phyloP scores from a whole-genome alignment of 257 asterid genomes.

The Nicotiana tomentosiformis region DNA sequence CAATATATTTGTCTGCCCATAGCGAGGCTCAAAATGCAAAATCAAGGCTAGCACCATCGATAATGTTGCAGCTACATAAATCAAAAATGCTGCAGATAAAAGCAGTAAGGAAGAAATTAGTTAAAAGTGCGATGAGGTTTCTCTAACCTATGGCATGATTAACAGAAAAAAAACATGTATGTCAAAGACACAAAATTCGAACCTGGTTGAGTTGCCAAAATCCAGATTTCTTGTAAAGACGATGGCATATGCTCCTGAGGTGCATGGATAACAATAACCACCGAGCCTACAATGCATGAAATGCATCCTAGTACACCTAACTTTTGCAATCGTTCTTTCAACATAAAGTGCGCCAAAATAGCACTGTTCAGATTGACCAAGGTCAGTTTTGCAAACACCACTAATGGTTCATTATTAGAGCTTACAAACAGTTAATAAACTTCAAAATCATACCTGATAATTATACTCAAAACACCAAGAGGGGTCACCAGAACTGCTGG shows the following conservation, averaged over 20 bases:
- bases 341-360: constrained; percentile 47
- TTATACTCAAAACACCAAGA: constrained; percentile 68
- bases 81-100: constrained; percentile 47
- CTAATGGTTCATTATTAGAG: neutral
- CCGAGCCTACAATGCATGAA: constrained; percentile 62
- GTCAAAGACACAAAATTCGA: constrained; percentile 3
- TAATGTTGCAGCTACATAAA: constrained; percentile 42
- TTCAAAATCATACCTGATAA: constrained; percentile 44
- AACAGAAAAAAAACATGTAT: neutral
- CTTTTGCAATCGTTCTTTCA: constrained; percentile 49
- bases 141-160: constrained; percentile 1
- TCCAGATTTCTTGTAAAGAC: constrained; percentile 62
- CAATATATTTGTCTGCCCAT: constrained; percentile 57
- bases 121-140: neutral
- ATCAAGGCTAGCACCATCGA: constrained; percentile 42
- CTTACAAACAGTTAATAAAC: neutral
- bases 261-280: constrained; percentile 62
- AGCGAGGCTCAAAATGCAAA: constrained; percentile 57
- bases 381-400: neutral
- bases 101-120: constrained; percentile 20
- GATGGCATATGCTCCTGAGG: constrained; percentile 54
- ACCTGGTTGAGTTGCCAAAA: constrained; percentile 62
- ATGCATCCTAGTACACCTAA: constrained; percentile 59
- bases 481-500: constrained; percentile 80
- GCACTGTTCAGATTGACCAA: constrained; percentile 31